A percentile compares a stretch with the other conserved stretches of the same genome.
Evolutionary conservation across 106 monocot species (phyloP).

Genomic region (Vanilla planifolia): DNA sequence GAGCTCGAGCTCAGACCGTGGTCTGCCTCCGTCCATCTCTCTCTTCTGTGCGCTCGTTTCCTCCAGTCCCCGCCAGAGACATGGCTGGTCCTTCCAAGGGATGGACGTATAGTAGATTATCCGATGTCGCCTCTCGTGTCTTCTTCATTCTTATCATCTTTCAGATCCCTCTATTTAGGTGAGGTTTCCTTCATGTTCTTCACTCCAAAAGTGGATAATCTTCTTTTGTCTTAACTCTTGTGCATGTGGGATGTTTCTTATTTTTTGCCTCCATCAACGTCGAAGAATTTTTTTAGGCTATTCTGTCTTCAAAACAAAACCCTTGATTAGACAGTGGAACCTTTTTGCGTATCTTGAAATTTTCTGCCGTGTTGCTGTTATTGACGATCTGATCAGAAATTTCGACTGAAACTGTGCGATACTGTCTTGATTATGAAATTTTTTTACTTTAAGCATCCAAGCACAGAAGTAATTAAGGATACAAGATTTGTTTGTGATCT

Average conservation of each 20-base stretch:
- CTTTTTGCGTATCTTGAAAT: not conserved
- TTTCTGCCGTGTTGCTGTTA: no score
- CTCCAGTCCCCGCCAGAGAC: no score
- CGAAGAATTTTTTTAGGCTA: not conserved
- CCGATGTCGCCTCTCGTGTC: conserved; percentile 1
- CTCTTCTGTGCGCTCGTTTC: no score
- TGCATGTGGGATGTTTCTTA: not conserved
- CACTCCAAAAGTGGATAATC: not conserved
- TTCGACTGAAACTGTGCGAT: no score
- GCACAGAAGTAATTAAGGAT: no score
- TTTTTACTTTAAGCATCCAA: no score
- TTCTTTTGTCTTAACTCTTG: no score
- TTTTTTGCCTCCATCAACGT: not conserved
- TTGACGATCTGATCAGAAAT: no score
- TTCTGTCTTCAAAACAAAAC: not conserved
- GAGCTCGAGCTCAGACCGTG: no score
- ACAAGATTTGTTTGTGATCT: no score
- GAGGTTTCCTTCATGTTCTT: not conserved
- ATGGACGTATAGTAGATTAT: conserved; percentile 8
- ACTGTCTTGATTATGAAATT: no score
- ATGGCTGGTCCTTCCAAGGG: conserved; percentile 1
- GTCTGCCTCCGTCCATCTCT: no score
- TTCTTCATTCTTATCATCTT: conserved; percentile 8
- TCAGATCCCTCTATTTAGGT: conserved; percentile 12
- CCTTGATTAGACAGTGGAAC: not conserved